Evolutionary conservation across 2,329 filamentous ascomycete species (phyloP), one percentile per base, ranked within the genome.

Genomic region (Verticillium nonalfalfae): DNA sequence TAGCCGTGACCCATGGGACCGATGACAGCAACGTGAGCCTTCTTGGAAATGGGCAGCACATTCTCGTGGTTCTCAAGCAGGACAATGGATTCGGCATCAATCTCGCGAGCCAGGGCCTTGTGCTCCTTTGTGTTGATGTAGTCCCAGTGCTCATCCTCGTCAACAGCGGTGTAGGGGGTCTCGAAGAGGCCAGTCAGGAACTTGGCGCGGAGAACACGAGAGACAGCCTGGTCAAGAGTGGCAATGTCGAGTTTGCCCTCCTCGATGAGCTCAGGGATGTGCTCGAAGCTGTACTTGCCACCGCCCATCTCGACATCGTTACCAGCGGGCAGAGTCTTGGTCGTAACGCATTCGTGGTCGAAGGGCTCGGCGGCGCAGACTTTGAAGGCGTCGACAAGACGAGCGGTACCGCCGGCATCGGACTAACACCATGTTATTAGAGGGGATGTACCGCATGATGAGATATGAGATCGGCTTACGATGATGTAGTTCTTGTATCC

Each of bases 281-380:
- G 82, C 65, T 85, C 79, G 69, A 86, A 89, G 70, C 86, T 91
- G 76, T 85, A 91, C 21, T 85, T 88, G 21, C 90, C 89, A 45
- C 89, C 89, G 13, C 89, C 89, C 89, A 91, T 91, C 68, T 92
- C 90, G 13, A 89, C 81, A 66, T 91, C 89, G 58, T 86, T 89
- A 3, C 90, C 89, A 4, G 88, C 86, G 0, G 85, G 85, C 4
- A 92, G 79, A 9, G 85, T 77, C 74, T 83, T 81, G 57, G 85
- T 75, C 0, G 86, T 88, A 31, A 91, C 81, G 2, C 87, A 85
- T 60, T 87, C 83, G 59, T 83, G 84, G 67, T 91, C 89, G 52
- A 88, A 81, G 0, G 85, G 84, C 34, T 79, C 76, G 31, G 79
- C 77, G 35, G 76, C 76, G 64, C 89, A 91, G 69, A 90, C 81